A percentile compares a stretch with the other conserved stretches of the same genome.
Evolutionary conservation across 2,329 filamentous ascomycete species (phyloP).

Genomic region (Trichophyton benhamiae): DNA sequence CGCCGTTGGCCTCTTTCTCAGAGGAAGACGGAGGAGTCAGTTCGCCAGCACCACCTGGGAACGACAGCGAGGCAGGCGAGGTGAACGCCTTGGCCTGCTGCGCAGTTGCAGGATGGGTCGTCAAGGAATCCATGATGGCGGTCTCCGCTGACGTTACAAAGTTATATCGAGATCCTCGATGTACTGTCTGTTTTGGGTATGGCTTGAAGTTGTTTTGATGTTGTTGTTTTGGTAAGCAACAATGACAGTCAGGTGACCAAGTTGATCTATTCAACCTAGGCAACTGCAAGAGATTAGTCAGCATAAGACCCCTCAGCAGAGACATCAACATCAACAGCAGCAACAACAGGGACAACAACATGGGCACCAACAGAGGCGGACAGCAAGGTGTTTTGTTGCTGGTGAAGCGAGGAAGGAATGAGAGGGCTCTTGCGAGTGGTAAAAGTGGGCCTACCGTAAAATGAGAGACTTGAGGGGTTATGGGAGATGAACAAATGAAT

Average conservation of each 20-base stretch:
- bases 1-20: slow-evolving; percentile 41
- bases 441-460: neutral
- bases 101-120: slow-evolving; percentile 82
- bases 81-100: slow-evolving; percentile 93
- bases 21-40: slow-evolving; percentile 61
- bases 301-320: neutral
- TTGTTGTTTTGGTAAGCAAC: neutral
- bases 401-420: neutral
- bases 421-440: neutral
- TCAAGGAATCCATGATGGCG: slow-evolving; percentile 64
- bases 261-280: neutral
- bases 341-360: neutral
- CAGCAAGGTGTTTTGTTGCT: neutral
- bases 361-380: neutral
- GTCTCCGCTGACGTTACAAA: neutral
- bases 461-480: neutral
- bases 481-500: slow-evolving; percentile 97
- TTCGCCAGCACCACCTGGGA: slow-evolving; percentile 71
- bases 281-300: neutral
- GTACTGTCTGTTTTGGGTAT: neutral
- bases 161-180: slow-evolving; percentile 2
- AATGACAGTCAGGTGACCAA: neutral
- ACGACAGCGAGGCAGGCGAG: slow-evolving; percentile 81
- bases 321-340: too few relatives aligned
- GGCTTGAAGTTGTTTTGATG: neutral